Evolutionary conservation across 306 rosid genomes (phyloP), one percentile per base, ranked within the genome.

Genomic region (Trifolium subterraneum): DNA sequence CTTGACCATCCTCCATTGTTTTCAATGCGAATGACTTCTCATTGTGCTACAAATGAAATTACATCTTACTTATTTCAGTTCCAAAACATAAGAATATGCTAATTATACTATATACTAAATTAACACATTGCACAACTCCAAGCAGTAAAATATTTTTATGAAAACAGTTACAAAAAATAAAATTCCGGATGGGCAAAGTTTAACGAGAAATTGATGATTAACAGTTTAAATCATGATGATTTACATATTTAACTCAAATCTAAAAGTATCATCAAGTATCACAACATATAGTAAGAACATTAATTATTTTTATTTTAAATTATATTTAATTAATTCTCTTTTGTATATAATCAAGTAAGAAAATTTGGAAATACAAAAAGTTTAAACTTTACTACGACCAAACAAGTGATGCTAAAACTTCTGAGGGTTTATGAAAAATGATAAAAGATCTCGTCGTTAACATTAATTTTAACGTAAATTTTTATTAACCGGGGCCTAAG

Each of bases 1-100:
- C 99, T 87, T 86, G 97, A 39, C 99, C 99, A 75, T 95, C 99
- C 92, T 95, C 98, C 97, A 95, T 90, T 20, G 99, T 88, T 84
- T 95, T 95, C 80, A 95, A 83, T 10, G 92, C 79, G 83, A 84
- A 87, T 19, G 98, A 92, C 84, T 91, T 95, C 86, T 90, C 99
- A 41, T 84, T 95, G 80, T 88, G 92, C 99, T 95, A 93, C 87
- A 79, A 45, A 73, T 36, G 39, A 74, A 75, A 69, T 75, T 72
- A 65, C 25, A 45, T 76, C 29, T 66, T 41, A 67, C 29, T 71
- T 41, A 67, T 15, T 50, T 50, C 47, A 58, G 39, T 41, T 73
- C 44, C 60, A 42, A 74, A 51, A 70, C 72, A 74, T 44, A 78
- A 60, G 60, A 52, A 44, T 61, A 70, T 64, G 56, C 38, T 65